Base-by-base conservation (phyloP, 2,329 filamentous ascomycete genomes). In the Fusarium gaditjirri region DNA sequence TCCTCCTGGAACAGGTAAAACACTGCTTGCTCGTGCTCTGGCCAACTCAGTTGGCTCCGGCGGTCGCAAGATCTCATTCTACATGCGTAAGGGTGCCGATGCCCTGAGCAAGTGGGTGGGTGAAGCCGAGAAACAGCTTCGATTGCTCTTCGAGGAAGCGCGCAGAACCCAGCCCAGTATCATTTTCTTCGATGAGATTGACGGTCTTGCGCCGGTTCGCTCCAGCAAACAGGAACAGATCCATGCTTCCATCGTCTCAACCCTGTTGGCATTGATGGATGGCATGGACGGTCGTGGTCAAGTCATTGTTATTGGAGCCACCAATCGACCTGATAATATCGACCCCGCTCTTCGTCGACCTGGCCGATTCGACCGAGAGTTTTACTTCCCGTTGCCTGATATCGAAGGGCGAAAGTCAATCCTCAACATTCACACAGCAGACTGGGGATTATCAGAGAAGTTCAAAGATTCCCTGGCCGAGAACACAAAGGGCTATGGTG, bases 151-250 rank as follows among this genome's bases (percentile, higher is more conserved):
- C 73, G 96, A 98, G 77, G 96, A 99, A 82, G 96, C 96, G 21
- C 89, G 95, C 69, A 96, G 94, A 80, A 98, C 93, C 3, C 96
- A 99, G 78, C 96, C 96, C 0, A 98, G 95, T 81, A 99, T 99
- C 82, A 99, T 99, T 81, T 99, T 99, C 85, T 98, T 99, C 76
- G 96, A 99, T 80, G 96, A 99, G 81, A 99, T 99, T 75, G 96
- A 99, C 83, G 96, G 96, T 61, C 87, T 99, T 72, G 96, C 96
- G 6, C 97, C 96, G 56, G 96, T 98, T 38, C 90, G 96, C 76
- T 98, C 96, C 17, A 98, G 95, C 82, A 98, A 98, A 81, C 95
- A 98, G 83, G 96, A 99, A 80, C 96, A 99, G 82, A 98, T 98
- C 66, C 96, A 99, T 82, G 94, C 96, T 10, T 98, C 95, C 5